A percentile compares a stretch with the other conserved stretches of the same genome.
Evolutionary conservation across 2,329 filamentous ascomycete species (phyloP).

Genomic region (Macrophomina phaseolina): DNA sequence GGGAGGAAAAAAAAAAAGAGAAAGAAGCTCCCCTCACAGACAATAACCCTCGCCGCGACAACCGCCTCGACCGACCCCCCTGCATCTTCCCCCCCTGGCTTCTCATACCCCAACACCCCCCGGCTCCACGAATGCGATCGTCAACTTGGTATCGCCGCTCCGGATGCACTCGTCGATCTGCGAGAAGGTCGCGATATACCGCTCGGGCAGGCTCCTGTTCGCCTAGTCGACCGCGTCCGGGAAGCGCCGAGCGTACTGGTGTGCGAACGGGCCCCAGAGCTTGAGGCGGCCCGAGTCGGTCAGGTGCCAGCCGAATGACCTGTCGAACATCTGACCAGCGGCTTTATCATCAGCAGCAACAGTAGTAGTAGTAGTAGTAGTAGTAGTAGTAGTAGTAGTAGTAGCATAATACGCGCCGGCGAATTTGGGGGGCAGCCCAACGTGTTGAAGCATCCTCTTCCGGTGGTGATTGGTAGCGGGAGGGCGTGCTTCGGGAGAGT

Average conservation of each 20-base stretch:
- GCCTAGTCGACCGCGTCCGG: background rate
- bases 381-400: too few species aligned
- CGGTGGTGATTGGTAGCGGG: background rate
- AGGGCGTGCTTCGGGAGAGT: background rate
- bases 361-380: too few species aligned
- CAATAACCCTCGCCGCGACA: background rate
- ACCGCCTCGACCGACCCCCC: slow-evolving; percentile 1
- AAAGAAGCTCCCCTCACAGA: background rate
- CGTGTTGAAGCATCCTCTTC: background rate
- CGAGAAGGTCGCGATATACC: slow-evolving; percentile 10
- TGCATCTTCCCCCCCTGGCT: background rate
- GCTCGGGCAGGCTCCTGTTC: background rate
- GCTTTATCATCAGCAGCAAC: background rate
- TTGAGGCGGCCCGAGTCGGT: slow-evolving; percentile 17
- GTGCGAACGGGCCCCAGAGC: slow-evolving; percentile 16
- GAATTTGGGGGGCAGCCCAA: too few species aligned
- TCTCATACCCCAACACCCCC: background rate
- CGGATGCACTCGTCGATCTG: slow-evolving; percentile 22
- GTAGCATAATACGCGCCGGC: too few species aligned
- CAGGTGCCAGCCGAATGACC: slow-evolving; percentile 22
- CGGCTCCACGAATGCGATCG: slow-evolving; percentile 16
- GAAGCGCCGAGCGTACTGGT: slow-evolving; percentile 18
- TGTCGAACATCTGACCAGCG: slow-evolving; percentile 14
- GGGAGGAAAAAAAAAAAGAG: background rate
- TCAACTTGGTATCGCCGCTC: background rate